These are phyloP conservation scores for Epithele typhae DNA, from an alignment of 768 basidiomycete species.

Conservation along the genomic window DNA sequence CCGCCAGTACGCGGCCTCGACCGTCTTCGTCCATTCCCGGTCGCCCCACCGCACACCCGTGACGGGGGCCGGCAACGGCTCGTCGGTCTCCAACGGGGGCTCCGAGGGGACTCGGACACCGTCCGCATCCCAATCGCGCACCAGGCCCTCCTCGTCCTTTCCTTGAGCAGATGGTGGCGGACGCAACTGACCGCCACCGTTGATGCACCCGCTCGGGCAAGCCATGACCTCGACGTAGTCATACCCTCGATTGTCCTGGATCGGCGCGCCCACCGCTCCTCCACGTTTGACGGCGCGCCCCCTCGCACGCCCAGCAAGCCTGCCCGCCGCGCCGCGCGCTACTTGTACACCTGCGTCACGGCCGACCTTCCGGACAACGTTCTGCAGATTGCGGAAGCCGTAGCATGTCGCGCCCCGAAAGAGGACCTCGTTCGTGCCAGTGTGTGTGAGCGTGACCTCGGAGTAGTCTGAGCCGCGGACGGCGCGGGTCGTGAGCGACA, in stretches of 20 bases:
- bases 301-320: constrained; percentile 27
- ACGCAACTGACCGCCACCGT: constrained; percentile 87
- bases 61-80: constrained; percentile 19
- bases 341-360: constrained; percentile 74
- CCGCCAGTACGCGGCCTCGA: constrained; percentile 83
- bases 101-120: constrained; percentile 34
- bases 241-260: constrained; percentile 46
- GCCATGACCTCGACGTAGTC: constrained; percentile 99
- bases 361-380: constrained; percentile 91
- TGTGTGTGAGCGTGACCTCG: constrained; percentile 55
- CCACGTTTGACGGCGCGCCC: constrained; percentile 23
- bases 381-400: constrained; percentile 96
- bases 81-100: no score
- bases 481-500: constrained; percentile 48
- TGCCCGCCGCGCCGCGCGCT: constrained; percentile 64
- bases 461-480: constrained; percentile 77
- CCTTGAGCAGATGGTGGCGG: constrained; percentile 13
- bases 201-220: constrained; percentile 95
- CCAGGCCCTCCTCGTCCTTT: constrained; percentile 61
- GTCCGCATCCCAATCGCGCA: constrained; percentile 54
- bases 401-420: constrained; percentile 96
- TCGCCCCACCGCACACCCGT: constrained; percentile 73
- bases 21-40: constrained; percentile 75
- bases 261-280: constrained; percentile 26
- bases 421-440: constrained; percentile 51